Evolutionary conservation across 345 rosid genomes (phyloP).

Genomic region (Turnera subulata): DNA sequence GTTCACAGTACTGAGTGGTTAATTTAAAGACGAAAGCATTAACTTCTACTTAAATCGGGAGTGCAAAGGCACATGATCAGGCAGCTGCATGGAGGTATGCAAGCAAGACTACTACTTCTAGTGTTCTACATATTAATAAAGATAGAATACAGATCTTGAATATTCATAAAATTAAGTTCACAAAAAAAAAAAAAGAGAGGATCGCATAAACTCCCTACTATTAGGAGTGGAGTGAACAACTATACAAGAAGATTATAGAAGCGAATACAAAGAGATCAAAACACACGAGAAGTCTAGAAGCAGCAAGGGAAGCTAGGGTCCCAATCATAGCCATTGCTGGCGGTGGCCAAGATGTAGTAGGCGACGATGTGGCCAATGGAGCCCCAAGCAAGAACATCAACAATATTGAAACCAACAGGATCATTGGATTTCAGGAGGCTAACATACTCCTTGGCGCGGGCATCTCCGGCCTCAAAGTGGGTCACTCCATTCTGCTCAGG

Average conservation of each 20-base stretch:
- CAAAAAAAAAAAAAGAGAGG: too few relatives aligned
- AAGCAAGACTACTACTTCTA: too few relatives aligned
- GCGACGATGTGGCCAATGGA: constrained; percentile 97
- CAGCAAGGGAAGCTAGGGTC: constrained; percentile 14
- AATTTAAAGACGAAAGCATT: too few relatives aligned
- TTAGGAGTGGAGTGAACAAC: too few relatives aligned
- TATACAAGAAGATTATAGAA: background rate
- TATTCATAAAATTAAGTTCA: too few relatives aligned
- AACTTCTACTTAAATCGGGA: too few relatives aligned
- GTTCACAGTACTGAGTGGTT: too few relatives aligned
- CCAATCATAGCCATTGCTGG: constrained; percentile 81
- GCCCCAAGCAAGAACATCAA: constrained; percentile 99
- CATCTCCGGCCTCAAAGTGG: constrained; percentile 95
- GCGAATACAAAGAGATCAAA: background rate
- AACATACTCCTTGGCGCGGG: constrained; percentile 85
- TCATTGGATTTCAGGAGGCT: constrained; percentile 92
- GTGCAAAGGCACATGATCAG: too few relatives aligned
- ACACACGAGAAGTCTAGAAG: background rate
- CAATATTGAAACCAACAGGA: constrained; percentile 92
- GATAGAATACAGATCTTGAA: too few relatives aligned
- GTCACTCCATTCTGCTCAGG: constrained; percentile 95
- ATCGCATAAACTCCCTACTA: too few relatives aligned
- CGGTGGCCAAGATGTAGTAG: constrained; percentile 92
- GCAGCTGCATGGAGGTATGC: too few relatives aligned
- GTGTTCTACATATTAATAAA: too few relatives aligned